phyloP scores from a whole-genome alignment of 805 yeast species.

The Cyberlindnera petersonii region DNA sequence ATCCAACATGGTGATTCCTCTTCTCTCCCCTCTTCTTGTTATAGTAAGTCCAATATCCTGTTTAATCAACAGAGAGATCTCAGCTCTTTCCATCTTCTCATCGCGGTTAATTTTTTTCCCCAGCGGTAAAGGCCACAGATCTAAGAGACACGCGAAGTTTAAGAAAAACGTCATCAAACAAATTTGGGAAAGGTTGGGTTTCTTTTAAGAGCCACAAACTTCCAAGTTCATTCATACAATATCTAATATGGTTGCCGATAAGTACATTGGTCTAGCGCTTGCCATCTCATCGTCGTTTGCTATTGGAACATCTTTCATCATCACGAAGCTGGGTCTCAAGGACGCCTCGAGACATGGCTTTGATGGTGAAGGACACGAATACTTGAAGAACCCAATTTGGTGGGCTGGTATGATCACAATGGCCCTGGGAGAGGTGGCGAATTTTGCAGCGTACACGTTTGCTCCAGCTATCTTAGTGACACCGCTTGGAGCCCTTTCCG shows the following conservation, averaged over 20 bases:
- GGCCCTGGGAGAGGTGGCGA: slow-evolving; percentile 91
- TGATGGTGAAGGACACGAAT: slow-evolving; percentile 71
- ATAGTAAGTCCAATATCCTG: no score
- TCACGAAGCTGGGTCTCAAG: slow-evolving; percentile 81
- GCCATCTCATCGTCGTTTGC: slow-evolving; percentile 87
- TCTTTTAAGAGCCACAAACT: no score
- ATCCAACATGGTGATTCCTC: no score
- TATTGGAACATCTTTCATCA: slow-evolving; percentile 84
- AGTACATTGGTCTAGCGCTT: slow-evolving; percentile 82
- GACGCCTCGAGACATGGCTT: slow-evolving; percentile 64
- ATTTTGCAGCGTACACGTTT: slow-evolving; percentile 91
- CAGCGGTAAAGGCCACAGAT: no score
- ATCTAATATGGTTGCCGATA: slow-evolving; percentile 71
- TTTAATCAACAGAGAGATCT: no score
- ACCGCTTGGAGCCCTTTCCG: slow-evolving; percentile 87
- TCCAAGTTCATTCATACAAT: slow-evolving; percentile 3
- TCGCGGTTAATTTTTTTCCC: no score
- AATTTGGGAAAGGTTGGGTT: no score
- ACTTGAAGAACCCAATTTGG: slow-evolving; percentile 84
- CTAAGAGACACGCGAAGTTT: no score
- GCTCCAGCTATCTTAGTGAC: slow-evolving; percentile 93
- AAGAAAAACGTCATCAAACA: slow-evolving; percentile 12
- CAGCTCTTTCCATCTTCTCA: no score
- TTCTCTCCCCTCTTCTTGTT: no score
- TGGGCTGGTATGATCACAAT: slow-evolving; percentile 88